Percentiles rank a stretch among this genome's conserved stretches.
These are phyloP conservation scores for Gossypium sturtianum DNA, from an alignment of 345 rosid genomes.

Conservation along the genomic window DNA sequence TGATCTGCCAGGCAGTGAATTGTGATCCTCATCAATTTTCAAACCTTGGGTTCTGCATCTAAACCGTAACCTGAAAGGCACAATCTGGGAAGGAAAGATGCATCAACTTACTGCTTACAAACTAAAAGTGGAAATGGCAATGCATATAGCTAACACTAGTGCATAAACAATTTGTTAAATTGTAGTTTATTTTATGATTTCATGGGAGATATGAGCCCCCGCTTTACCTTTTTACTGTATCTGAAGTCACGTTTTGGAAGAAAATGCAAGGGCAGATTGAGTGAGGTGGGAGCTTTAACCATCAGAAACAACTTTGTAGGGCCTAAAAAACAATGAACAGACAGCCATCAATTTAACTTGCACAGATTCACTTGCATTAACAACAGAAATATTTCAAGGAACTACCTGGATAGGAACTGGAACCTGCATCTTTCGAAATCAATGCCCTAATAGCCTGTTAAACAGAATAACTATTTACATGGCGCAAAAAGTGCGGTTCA, in stretches of 20 bases:
- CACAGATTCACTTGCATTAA: constrained; percentile 8
- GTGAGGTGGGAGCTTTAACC: constrained; percentile 70
- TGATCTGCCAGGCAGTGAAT: constrained; percentile 26
- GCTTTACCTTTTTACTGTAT: constrained; percentile 68
- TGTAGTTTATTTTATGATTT: neutral
- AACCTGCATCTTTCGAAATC: constrained; percentile 77
- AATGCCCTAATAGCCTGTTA: constrained; percentile 67
- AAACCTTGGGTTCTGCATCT: constrained; percentile 52
- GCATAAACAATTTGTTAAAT: neutral
- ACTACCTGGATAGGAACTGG: constrained; percentile 69
- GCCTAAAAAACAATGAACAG: constrained; percentile 35
- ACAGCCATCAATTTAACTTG: neutral
- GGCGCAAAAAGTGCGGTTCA: neutral
- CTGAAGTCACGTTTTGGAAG: constrained; percentile 93
- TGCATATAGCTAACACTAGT: neutral
- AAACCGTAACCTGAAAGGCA: constrained; percentile 50
- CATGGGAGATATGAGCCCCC: neutral
- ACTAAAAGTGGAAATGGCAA: neutral
- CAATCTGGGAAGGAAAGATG: constrained; percentile 37
- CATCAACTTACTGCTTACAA: neutral
- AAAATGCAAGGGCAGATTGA: constrained; percentile 71
- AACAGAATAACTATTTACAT: constrained; percentile 8
- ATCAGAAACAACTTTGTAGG: constrained; percentile 69
- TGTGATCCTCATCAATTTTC: constrained; percentile 20
- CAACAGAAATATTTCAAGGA: constrained; percentile 8